Conservation (phyloP, 257 asterid genomes). For the Solanum commersonii region DNA sequence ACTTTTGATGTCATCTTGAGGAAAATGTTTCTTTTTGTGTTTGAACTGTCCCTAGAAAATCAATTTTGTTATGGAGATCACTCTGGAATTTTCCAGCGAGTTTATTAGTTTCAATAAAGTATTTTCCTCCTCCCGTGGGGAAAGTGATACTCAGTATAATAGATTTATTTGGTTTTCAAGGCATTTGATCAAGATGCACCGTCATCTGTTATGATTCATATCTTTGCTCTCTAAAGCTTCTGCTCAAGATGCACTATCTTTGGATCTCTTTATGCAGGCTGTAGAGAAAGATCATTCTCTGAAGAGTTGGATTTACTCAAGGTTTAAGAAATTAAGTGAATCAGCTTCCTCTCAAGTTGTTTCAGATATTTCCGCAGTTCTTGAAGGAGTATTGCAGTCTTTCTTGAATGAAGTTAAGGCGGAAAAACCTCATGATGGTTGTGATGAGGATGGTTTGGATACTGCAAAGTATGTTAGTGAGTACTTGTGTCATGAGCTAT, state of each 20-base stretch:
- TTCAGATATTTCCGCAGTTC: constrained; percentile 45
- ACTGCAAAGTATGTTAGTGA: constrained; percentile 36
- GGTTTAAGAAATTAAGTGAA: constrained; percentile 48
- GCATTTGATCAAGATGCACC: not conserved
- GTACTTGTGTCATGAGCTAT: constrained; percentile 23
- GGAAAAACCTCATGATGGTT: constrained; percentile 30
- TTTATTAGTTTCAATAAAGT: not conserved
- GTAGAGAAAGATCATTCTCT: constrained; percentile 47
- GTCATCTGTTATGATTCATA: not conserved
- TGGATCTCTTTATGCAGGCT: constrained; percentile 46
- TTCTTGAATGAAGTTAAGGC: constrained; percentile 43
- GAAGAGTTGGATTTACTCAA: constrained; percentile 53
- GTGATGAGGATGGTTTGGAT: constrained; percentile 27
- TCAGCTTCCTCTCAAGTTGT: constrained; percentile 59
- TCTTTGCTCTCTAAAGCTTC: constrained; percentile 3
- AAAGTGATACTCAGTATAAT: not conserved
- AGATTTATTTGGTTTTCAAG: not conserved
- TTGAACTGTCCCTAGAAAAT: not conserved
- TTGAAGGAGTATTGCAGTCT: constrained; percentile 60
- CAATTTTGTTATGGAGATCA: not conserved
- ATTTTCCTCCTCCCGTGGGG: not conserved
- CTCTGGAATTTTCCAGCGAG: not conserved
- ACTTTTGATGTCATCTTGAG: not conserved
- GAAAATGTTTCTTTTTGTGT: not conserved
- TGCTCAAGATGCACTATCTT: constrained; percentile 13